Percentiles rank a stretch among this genome's conserved stretches.
phyloP scores from a whole-genome alignment of 2,329 filamentous ascomycete species.

The Ilyonectria destructans region DNA sequence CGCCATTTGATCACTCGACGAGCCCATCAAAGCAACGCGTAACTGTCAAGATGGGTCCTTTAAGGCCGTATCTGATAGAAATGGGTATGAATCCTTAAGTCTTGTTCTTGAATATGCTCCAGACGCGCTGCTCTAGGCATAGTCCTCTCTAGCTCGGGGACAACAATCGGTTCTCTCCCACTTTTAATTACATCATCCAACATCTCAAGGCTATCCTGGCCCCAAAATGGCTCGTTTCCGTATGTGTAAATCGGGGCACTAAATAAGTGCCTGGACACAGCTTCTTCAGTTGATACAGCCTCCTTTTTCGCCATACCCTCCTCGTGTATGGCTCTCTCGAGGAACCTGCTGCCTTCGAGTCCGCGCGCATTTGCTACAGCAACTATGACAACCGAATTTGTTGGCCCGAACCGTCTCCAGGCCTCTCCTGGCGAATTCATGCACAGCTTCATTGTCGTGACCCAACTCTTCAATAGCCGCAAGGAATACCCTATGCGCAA shows the following conservation, averaged over 20 bases:
- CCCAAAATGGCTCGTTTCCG: constrained; percentile 5
- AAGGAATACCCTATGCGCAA: background rate
- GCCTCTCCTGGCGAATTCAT: constrained; percentile 29
- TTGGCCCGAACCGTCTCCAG: constrained; percentile 11
- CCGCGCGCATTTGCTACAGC: background rate
- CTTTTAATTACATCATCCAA: constrained; percentile 10
- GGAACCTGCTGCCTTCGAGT: background rate
- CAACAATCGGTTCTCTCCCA: constrained; percentile 2
- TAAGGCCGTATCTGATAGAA: too few relatives aligned
- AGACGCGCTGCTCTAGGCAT: too few relatives aligned
- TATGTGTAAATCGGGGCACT: constrained; percentile 6
- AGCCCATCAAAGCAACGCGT: too few relatives aligned
- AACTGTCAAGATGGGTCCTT: too few relatives aligned
- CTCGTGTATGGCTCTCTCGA: constrained; percentile 5
- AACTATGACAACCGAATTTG: background rate
- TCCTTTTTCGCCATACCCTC: background rate
- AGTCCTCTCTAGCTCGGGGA: too few relatives aligned
- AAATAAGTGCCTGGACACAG: background rate
- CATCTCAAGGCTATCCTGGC: constrained; percentile 5
- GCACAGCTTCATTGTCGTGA: constrained; percentile 23
- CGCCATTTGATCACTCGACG: too few relatives aligned
- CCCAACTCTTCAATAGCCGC: background rate
- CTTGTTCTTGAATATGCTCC: too few relatives aligned
- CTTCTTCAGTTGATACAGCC: background rate
- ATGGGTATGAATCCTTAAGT: too few relatives aligned